phyloP scores from a whole-genome alignment of 2,329 filamentous ascomycete genomes.

The Conoideocrella luteorostrata region DNA sequence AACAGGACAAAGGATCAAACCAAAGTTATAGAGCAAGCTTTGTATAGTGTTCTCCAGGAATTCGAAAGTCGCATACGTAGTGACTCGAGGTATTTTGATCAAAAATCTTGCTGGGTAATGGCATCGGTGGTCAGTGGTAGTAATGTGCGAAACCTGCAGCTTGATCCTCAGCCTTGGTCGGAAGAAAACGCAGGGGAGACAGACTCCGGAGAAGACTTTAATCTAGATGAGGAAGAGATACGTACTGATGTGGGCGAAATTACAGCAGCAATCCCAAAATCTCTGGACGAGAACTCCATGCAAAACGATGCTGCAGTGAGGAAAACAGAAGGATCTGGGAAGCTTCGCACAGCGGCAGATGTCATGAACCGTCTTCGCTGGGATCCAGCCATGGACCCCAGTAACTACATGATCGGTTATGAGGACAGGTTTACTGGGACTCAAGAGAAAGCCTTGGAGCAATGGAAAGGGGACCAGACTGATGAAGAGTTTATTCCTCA shows the following conservation, averaged over 20 bases:
- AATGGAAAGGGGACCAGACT: slow-evolving; percentile 56
- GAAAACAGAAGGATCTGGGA: slow-evolving; percentile 30
- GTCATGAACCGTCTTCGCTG: slow-evolving; percentile 54
- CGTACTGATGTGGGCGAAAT: too few species aligned
- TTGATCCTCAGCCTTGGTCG: slow-evolving; percentile 45
- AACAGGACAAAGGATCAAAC: slow-evolving; percentile 33
- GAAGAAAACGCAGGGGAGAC: slow-evolving; percentile 31
- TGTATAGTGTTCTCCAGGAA: slow-evolving; percentile 37
- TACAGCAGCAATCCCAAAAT: too few species aligned
- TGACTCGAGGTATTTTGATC: slow-evolving; percentile 43
- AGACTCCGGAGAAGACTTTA: slow-evolving; percentile 35
- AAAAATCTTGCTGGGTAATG: slow-evolving; percentile 42
- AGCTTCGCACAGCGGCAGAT: slow-evolving; percentile 51
- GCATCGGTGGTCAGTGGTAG: slow-evolving; percentile 29
- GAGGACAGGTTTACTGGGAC: slow-evolving; percentile 53
- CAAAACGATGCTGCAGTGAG: background rate
- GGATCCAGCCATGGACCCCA: slow-evolving; percentile 47
- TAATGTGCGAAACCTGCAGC: slow-evolving; percentile 34
- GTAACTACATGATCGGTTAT: slow-evolving; percentile 53
- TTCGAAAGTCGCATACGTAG: slow-evolving; percentile 43
- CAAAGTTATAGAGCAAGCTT: slow-evolving; percentile 32
- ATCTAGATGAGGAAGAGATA: slow-evolving; percentile 29
- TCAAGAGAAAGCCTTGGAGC: slow-evolving; percentile 45
- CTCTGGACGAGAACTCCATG: too few species aligned
- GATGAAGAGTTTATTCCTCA: slow-evolving; percentile 63